Evolutionary conservation across 2,329 filamentous ascomycete species (phyloP).

Genomic region (Sclerotinia nivalis): DNA sequence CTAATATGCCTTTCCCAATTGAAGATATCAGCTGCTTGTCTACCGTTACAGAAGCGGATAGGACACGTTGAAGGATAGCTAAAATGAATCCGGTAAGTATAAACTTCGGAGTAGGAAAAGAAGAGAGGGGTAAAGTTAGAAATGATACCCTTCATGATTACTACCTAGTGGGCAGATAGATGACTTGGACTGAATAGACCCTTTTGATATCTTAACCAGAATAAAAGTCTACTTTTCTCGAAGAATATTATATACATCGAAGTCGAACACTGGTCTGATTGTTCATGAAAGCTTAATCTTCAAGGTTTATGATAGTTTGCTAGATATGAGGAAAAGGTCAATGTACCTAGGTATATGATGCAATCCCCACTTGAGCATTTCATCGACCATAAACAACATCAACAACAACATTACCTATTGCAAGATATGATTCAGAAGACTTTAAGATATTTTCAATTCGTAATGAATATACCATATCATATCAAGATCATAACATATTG

Average conservation of each 20-base stretch:
- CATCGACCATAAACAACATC: not conserved
- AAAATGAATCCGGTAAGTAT: constrained; percentile 30
- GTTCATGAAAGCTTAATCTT: not conserved
- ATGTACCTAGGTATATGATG: not conserved
- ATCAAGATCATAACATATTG: too few relatives aligned
- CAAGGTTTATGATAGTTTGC: not conserved
- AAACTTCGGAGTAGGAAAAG: constrained; percentile 22
- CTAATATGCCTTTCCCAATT: constrained; percentile 85
- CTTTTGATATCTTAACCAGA: not conserved
- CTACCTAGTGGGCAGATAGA: not conserved
- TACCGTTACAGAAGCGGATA: constrained; percentile 93
- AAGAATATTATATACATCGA: not conserved
- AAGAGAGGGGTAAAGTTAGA: not conserved
- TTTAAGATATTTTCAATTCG: not conserved
- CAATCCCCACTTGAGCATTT: constrained; percentile 2
- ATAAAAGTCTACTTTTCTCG: not conserved
- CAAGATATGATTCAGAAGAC: not conserved
- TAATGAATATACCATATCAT: not conserved
- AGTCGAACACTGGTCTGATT: not conserved
- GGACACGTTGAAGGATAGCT: constrained; percentile 92
- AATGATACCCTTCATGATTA: constrained; percentile 44
- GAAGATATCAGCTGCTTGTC: constrained; percentile 87
- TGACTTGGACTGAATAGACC: not conserved
- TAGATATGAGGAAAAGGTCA: too few relatives aligned
- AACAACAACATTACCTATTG: not conserved